Conservation (phyloP, 2,329 filamentous ascomycete species). For the Clonostachys rhizophaga region DNA sequence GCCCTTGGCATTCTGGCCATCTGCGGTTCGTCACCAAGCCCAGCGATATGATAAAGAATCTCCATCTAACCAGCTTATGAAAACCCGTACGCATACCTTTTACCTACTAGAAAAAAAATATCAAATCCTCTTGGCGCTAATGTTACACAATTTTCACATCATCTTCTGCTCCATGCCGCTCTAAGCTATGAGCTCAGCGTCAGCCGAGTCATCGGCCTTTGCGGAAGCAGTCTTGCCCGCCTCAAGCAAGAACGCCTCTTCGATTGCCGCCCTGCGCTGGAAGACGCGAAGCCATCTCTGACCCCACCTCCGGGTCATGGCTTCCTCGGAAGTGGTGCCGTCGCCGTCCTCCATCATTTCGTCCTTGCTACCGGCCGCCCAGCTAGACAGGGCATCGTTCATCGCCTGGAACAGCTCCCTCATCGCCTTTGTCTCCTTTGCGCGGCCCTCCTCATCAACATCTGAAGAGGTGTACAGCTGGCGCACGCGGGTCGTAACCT, state of each 20-base stretch:
- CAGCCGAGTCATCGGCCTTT: no score
- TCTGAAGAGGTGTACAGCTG: conserved; percentile 67
- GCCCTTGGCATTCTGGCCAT: no score
- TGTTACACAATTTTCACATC: no score
- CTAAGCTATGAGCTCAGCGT: no score
- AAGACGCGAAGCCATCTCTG: conserved; percentile 85
- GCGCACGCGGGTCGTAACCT: conserved; percentile 81
- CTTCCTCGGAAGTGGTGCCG: conserved; percentile 51
- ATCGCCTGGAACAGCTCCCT: conserved; percentile 76
- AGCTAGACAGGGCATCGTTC: conserved; percentile 69
- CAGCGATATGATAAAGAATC: no score
- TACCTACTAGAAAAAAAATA: not conserved
- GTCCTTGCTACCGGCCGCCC: conserved; percentile 71
- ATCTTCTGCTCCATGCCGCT: no score
- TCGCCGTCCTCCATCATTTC: conserved; percentile 67
- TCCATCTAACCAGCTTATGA: not conserved
- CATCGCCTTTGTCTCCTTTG: conserved; percentile 69
- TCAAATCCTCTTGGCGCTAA: not conserved
- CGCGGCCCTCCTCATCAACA: conserved; percentile 60
- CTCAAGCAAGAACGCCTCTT: conserved; percentile 61
- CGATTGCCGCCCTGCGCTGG: conserved; percentile 73
- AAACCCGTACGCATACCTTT: not conserved
- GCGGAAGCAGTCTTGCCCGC: conserved; percentile 11
- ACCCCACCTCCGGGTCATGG: conserved; percentile 74
- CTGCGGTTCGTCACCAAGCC: no score